Evolutionary conservation across 1,139 yeast genomes (phyloP), one percentile per base, ranked within the genome.

Genomic region (Groenewaldozyma sp.): DNA sequence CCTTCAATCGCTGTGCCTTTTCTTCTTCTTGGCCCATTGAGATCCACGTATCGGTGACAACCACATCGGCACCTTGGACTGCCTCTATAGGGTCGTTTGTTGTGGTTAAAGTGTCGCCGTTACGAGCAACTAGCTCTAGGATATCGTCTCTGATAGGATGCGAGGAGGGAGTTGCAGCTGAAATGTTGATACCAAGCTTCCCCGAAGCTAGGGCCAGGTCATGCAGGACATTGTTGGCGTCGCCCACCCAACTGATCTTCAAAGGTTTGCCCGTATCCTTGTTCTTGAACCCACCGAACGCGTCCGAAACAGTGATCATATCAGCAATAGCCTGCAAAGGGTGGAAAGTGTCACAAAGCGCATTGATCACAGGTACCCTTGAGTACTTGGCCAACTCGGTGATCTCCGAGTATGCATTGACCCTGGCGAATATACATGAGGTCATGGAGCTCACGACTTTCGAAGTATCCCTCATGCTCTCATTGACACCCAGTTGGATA

Each of bases 21-120:
- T 88, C 91, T 5, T 73, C 64, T 61, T 91, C 98, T 67, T 91
- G 91, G 44, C 98, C 98, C 98, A 91, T 91, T 1, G 97, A 88
- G 28, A 91, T 78, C 79, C 95, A 91, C 3, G 98, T 91, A 54
- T 91, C 98, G n/a, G 98, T 91, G 37, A 91, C 98, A 18, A 91
- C 62, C 29, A 91, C 69, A 56, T 88, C 76, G 2, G 98, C 87
- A 47, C 71, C 68, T 39, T 70, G 68, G 42, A 86, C 75, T 0
- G 97, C 95, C 14, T 57, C 66, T 14, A 65, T 54, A 3, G 98
- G 94, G 53, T 83, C 86, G 52, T 80, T 76, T 4, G 82, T 73
- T n/a, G 78, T 59, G 48, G 73, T 76, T 44, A 86, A 71, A 0
- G 65, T 53, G 24, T 82, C 71, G 17, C 77, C 74, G 3, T 63